Evolutionary conservation across 2,329 filamentous ascomycete species (phyloP), one percentile per base, ranked within the genome.

Genomic region (Capronia epimyces): DNA sequence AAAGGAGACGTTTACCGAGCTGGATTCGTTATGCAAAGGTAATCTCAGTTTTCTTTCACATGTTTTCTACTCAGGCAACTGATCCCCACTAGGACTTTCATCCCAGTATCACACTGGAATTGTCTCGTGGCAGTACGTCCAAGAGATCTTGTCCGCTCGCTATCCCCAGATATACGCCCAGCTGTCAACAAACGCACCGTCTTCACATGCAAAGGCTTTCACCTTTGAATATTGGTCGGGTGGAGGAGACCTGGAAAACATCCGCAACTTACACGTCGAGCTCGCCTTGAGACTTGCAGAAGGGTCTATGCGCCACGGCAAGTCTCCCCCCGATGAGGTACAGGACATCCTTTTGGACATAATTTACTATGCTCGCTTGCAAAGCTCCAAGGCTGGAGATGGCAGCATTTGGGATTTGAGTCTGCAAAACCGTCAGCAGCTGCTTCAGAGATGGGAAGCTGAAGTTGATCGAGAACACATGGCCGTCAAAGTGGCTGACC

Each of bases 151-250:
- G 7, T 18, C 24, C 10, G 39, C 24, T 4, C 15, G 40, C n/a
- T 36, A 58, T 39, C 54, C 43, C 8, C 22, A 47, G 21, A 29
- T 58, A 13, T 46, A 59, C 22, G 47, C 43, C 29, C 58, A 60
- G 27, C 52, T 60, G 13, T 44, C 37, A 3, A 46, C 47, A 3
- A 51, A 47, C 18, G 22, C 48, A 12, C 15, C 39, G 12, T 40
- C 46, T 32, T 31, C 24, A 9, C 21, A 34, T 36, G 56, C 51
- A 7, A 55, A 57, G 25, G 44, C 53, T 8, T 63, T 63, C 40
- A 56, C 60, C 1, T 65, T 62, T 42, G 59, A 62, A 25, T 62
- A 59, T 42, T 65, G 63, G 63, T 56, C 52, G 9, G 50, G 42
- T 21, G 63, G 63, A 34, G 61, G 62, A 13, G 63, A 65, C 43